Conservation (phyloP, 2,329 filamentous ascomycete genomes). For the Neurospora sp. region DNA sequence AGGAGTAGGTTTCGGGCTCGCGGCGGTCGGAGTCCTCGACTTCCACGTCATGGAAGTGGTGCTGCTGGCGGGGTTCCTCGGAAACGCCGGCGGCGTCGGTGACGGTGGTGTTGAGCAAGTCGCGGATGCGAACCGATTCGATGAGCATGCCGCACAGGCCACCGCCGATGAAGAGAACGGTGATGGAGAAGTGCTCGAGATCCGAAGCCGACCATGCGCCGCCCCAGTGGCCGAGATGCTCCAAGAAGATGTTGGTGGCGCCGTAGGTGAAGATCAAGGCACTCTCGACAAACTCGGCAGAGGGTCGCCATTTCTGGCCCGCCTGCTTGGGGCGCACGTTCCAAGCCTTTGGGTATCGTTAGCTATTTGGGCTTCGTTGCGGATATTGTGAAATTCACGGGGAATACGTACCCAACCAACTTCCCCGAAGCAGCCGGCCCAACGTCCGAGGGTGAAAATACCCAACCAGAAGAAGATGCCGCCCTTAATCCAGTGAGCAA, state of each 20-base stretch:
- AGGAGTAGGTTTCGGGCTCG: slow-evolving; percentile 55
- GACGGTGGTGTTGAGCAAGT: slow-evolving; percentile 50
- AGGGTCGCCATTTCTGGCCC: slow-evolving; percentile 58
- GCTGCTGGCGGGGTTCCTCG: slow-evolving; percentile 7
- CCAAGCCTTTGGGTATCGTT: slow-evolving; percentile 52
- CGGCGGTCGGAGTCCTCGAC: slow-evolving; percentile 42
- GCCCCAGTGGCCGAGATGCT: slow-evolving; percentile 70
- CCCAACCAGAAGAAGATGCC: slow-evolving; percentile 94
- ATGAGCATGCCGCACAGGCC: slow-evolving; percentile 81
- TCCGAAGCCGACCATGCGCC: slow-evolving; percentile 66
- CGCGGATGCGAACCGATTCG: slow-evolving; percentile 61
- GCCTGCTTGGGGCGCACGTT: slow-evolving; percentile 59
- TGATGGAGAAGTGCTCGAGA: slow-evolving; percentile 86
- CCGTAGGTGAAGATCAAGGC: slow-evolving; percentile 87
- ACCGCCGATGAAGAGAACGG: slow-evolving; percentile 86
- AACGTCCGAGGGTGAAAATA: slow-evolving; percentile 74
- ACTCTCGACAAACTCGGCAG: slow-evolving; percentile 83
- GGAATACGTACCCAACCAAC: slow-evolving; percentile 60
- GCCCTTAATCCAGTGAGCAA: slow-evolving; percentile 91
- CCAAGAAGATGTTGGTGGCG: slow-evolving; percentile 80
- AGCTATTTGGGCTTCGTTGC: slow-evolving; percentile 2
- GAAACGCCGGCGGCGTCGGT: slow-evolving; percentile 23
- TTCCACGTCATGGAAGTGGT: slow-evolving; percentile 21
- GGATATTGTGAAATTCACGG: neutral
- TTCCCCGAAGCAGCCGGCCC: slow-evolving; percentile 82